Percentiles rank a stretch among this genome's conserved stretches.
These are phyloP conservation scores for Mycena epipterygia DNA, from an alignment of 768 basidiomycete species.

Conservation along the genomic window DNA sequence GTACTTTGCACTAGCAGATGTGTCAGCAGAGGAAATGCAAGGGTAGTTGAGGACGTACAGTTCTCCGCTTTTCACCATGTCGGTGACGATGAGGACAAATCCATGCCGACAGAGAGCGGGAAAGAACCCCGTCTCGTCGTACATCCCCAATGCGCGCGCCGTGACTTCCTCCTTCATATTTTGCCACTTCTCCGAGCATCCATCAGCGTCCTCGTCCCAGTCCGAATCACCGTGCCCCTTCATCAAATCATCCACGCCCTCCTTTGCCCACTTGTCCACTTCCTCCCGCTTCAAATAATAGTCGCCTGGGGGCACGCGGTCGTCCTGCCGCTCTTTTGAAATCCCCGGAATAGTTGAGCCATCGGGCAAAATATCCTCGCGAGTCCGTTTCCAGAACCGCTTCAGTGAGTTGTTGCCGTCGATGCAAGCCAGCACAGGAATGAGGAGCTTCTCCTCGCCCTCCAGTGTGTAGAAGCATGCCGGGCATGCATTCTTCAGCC, in stretches of 20 bases:
- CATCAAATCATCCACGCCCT: conserved; percentile 18
- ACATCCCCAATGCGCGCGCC: conserved; percentile 50
- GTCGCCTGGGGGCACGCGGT: conserved; percentile 12
- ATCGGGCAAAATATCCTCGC: conserved; percentile 2
- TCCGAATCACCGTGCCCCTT: not conserved
- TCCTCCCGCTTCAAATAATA: conserved; percentile 7
- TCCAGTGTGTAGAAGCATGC: conserved; percentile 52
- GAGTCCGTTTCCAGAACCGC: conserved; percentile 37
- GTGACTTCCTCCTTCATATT: conserved; percentile 39
- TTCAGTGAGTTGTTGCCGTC: no score
- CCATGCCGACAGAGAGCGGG: conserved; percentile 50
- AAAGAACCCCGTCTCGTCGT: conserved; percentile 55
- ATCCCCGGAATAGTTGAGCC: conserved; percentile 38
- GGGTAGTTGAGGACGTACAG: conserved; percentile 42
- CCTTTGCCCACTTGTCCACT: conserved; percentile 4
- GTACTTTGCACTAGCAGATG: no score
- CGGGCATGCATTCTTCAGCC: conserved; percentile 42
- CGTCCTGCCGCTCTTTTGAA: conserved; percentile 47
- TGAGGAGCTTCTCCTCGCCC: conserved; percentile 46
- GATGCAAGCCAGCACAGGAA: no score
- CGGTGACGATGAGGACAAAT: conserved; percentile 42
- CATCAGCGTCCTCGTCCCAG: not conserved
- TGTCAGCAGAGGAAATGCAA: no score
- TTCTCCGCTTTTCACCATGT: conserved; percentile 52
- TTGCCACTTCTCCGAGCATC: conserved; percentile 2